Evolutionary conservation across 1,284 basidiomycete genomes (phyloP).

Genomic region (Ceratobasidium sp.): DNA sequence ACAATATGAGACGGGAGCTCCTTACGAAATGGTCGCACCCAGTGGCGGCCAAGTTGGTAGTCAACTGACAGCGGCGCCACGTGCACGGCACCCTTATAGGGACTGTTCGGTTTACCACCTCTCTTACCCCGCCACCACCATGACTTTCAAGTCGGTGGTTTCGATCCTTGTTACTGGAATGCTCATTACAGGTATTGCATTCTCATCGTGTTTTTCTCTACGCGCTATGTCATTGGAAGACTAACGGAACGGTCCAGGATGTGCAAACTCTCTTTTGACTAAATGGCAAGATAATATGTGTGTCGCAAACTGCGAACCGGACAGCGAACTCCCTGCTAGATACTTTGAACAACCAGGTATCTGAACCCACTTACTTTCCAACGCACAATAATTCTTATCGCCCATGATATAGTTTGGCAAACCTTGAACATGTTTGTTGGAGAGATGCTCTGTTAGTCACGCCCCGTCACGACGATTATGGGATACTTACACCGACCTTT

Average conservation of each 20-base stretch:
- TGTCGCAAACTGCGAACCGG: constrained; percentile 77
- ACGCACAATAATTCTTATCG: constrained; percentile 16
- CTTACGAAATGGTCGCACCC: too few species aligned
- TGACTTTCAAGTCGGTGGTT: constrained; percentile 48
- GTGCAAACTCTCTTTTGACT: constrained; percentile 71
- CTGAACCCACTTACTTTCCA: constrained; percentile 9
- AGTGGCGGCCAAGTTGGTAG: too few species aligned
- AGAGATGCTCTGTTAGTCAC: constrained; percentile 84
- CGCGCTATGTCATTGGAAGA: constrained; percentile 34
- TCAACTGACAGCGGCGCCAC: neutral
- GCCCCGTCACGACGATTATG: constrained; percentile 29
- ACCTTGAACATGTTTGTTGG: constrained; percentile 93
- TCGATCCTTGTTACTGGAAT: constrained; percentile 70
- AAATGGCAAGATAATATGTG: constrained; percentile 94
- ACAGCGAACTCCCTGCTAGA: constrained; percentile 65
- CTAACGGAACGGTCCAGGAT: constrained; percentile 1
- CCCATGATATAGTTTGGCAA: constrained; percentile 72
- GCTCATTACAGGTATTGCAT: constrained; percentile 67
- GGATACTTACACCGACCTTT: constrained; percentile 41
- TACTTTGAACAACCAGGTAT: constrained; percentile 66
- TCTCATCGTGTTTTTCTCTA: neutral
- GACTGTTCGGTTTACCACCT: neutral
- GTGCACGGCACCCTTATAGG: constrained; percentile 19
- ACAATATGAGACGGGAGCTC: too few species aligned
- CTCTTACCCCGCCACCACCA: constrained; percentile 53